phyloP scores from a whole-genome alignment of 768 basidiomycete genomes.

The Rhodotorula babjevae region DNA sequence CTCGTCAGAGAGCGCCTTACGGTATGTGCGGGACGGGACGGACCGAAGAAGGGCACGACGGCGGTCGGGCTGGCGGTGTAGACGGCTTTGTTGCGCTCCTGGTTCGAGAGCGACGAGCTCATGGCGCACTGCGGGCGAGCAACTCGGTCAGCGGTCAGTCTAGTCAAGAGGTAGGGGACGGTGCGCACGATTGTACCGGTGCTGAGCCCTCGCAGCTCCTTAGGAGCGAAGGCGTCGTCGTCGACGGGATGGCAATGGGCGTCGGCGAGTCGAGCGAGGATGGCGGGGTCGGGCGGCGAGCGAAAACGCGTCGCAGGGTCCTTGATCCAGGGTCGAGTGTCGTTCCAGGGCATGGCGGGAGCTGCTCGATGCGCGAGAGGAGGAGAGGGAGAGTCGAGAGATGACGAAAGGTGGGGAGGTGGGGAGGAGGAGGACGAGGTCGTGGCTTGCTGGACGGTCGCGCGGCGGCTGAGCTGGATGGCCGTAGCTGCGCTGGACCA shows the following conservation, averaged over 20 bases:
- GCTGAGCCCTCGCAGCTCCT: constrained; percentile 59
- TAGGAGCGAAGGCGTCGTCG: constrained; percentile 53
- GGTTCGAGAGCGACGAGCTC: constrained; percentile 37
- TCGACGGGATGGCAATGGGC: constrained; percentile 93
- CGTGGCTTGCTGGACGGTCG: too few species aligned
- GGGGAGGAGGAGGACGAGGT: too few species aligned
- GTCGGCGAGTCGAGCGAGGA: constrained; percentile 56
- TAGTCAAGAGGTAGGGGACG: too few species aligned
- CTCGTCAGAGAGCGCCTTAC: neutral
- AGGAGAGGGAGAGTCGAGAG: neutral
- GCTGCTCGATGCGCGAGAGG: fast-evolving
- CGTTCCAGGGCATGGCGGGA: constrained; percentile 22
- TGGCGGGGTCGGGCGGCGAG: constrained; percentile 62
- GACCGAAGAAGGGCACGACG: constrained; percentile 74
- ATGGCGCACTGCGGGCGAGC: constrained; percentile 54
- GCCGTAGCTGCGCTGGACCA: neutral
- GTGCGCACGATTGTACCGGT: constrained; percentile 48
- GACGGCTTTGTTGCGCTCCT: constrained; percentile 27
- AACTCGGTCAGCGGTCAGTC: constrained; percentile 41
- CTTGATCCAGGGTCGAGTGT: constrained; percentile 49
- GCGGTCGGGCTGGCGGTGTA: constrained; percentile 30
- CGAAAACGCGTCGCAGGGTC: constrained; percentile 70
- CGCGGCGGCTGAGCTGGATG: too few species aligned
- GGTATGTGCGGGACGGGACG: constrained; percentile 41
- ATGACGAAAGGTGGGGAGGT: neutral